Base-by-base conservation (phyloP, 495 filamentous ascomycete species). In the Podospora conica region DNA sequence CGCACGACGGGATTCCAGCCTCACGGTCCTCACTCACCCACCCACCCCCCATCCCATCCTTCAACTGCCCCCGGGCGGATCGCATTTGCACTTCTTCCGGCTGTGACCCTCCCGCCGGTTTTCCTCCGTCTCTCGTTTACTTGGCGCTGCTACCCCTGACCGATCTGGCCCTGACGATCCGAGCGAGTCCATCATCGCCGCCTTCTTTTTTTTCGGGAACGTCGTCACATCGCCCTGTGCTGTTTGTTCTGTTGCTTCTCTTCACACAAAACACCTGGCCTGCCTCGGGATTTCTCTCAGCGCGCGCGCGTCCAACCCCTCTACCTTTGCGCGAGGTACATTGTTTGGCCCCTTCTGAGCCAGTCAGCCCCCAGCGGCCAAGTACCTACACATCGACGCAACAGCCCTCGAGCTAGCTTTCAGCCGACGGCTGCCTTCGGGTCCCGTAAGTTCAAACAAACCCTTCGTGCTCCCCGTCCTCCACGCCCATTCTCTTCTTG, bases 391-490 rank as follows among this genome's bases (percentile, higher is more conserved):
- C 40, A 48, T 18, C 40, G 25, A 57, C 20, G 22, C 25, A 57
- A 24, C 55, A 33, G 53, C 48, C 40, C 28, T 63, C 31, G 31
- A 23, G 23, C 20, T 18, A 63, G 22, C 48, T 15, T 55, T 60
- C 58, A 55, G 54, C 55, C 33, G 21, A n/a, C 53, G 21, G 60
- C 10, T 64, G 55, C 6, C 23, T 53, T 53, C 29, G 24, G 21
- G 63, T 53, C 58, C 48, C 65, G 69, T 71, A 71, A 71, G 69
- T 71, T 55, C 29, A 33, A n/a, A n/a, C n/a, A n/a, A n/a, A 71
- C 66, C 64, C 58, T 71, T 71, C 61, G 65, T 63, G 27, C 12
- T 33, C 40, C 53, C 31, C 60, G 12, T n/a, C 12, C 5, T 23
- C 63, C 24, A 18, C 40, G 8, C 20, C 53, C 31, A 20, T 24